Evolutionary conservation across 257 asterid genomes (phyloP).

Genomic region (Solanum ahanhuiri): DNA sequence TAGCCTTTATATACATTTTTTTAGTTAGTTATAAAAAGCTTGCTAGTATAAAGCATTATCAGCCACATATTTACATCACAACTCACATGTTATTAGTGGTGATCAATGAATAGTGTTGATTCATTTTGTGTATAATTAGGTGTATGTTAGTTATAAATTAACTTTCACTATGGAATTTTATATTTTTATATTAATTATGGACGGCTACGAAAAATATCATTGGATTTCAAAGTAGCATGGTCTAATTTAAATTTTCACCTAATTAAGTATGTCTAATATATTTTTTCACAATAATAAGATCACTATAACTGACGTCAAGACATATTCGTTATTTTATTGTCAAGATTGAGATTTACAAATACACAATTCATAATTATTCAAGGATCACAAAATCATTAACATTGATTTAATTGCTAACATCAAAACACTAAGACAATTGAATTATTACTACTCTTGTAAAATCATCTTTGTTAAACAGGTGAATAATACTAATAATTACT

Average conservation of each 20-base stretch:
- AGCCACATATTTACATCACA: neutral
- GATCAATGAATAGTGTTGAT: neutral
- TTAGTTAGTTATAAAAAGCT: neutral
- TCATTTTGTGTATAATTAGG: neutral
- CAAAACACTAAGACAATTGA: neutral
- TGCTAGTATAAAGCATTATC: neutral
- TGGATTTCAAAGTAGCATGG: fast-evolving
- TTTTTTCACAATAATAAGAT: too few species aligned
- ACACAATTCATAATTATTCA: neutral
- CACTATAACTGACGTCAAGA: neutral
- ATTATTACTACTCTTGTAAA: neutral
- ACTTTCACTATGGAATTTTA: neutral
- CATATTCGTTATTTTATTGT: neutral
- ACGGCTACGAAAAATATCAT: neutral
- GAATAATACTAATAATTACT: too few species aligned
- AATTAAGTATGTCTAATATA: neutral
- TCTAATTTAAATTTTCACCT: too few species aligned
- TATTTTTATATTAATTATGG: neutral
- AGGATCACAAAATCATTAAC: too few species aligned
- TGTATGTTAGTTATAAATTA: neutral
- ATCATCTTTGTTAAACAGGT: neutral
- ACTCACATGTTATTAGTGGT: neutral
- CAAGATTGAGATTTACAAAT: neutral
- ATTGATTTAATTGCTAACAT: neutral
- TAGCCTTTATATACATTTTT: neutral